Percentiles rank a stretch among this genome's conserved stretches.
These are phyloP conservation scores for Cephaloascus fragrans DNA, from an alignment of 805 yeast genomes.

Conservation along the genomic window DNA sequence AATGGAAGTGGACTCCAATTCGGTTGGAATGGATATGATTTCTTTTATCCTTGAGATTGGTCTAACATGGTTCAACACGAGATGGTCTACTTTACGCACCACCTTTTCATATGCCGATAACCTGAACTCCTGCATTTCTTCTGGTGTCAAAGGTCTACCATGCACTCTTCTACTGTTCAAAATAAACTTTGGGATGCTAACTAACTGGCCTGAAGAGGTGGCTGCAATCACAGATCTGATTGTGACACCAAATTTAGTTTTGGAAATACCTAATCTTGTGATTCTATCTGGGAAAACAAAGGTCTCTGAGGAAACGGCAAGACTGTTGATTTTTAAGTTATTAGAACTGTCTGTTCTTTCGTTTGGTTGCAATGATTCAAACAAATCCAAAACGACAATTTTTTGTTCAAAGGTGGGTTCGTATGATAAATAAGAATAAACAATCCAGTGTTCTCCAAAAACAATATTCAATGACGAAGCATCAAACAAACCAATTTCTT, in stretches of 20 bases:
- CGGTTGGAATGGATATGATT: conserved; percentile 46
- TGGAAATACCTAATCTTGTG: conserved; percentile 38
- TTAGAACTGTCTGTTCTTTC: conserved; percentile 24
- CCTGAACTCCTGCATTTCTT: conserved; percentile 50
- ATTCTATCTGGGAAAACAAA: conserved; percentile 57
- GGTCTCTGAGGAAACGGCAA: conserved; percentile 49
- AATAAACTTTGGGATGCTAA: conserved; percentile 59
- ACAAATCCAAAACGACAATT: conserved; percentile 68
- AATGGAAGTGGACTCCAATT: conserved; percentile 73
- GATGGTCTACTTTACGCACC: conserved; percentile 36
- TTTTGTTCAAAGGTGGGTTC: conserved; percentile 41
- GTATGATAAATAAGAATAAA: conserved; percentile 51
- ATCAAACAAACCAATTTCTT: conserved; percentile 26
- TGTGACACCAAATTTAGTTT: conserved; percentile 59
- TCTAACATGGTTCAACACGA: conserved; percentile 41
- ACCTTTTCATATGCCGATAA: conserved; percentile 58
- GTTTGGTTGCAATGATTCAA: conserved; percentile 54
- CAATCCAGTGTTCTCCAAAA: conserved; percentile 78
- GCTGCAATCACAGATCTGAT: conserved; percentile 53
- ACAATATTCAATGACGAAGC: conserved; percentile 36
- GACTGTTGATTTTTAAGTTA: conserved; percentile 18
- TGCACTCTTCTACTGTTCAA: conserved; percentile 63
- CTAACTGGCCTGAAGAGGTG: conserved; percentile 50
- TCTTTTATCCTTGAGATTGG: conserved; percentile 17
- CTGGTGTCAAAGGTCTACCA: conserved; percentile 38